These are phyloP conservation scores for Pyrus bretschneideri DNA, from an alignment of 306 rosid genomes.

Conservation along the genomic window DNA sequence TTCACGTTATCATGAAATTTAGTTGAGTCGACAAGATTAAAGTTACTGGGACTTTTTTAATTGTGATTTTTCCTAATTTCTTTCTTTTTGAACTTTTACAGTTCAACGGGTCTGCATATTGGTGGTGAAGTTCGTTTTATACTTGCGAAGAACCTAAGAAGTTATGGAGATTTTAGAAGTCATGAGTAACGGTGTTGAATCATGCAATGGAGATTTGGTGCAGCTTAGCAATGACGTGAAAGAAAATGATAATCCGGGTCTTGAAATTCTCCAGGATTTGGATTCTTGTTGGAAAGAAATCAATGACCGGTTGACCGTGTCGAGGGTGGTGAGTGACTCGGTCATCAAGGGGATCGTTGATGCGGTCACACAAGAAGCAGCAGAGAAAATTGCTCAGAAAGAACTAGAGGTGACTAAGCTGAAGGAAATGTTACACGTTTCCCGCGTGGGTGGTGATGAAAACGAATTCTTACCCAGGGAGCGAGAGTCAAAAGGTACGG, in stretches of 20 bases:
- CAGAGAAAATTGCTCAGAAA: conserved; percentile 60
- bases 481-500: conserved; percentile 3
- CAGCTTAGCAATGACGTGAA: conserved; percentile 19
- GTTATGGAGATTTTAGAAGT: conserved; percentile 29
- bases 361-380: conserved; percentile 63
- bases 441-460: conserved; percentile 21
- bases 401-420: conserved; percentile 56
- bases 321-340: conserved; percentile 85
- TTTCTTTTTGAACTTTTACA: not conserved
- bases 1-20: not conserved
- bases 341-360: conserved; percentile 71
- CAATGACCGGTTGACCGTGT: conserved; percentile 52
- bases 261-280: conserved; percentile 46
- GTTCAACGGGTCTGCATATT: not conserved
- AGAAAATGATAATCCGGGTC: conserved; percentile 37
- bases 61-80: not conserved
- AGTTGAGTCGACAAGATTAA: not conserved
- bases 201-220: conserved; percentile 14
- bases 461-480: too few relatives aligned
- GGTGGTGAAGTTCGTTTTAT: not conserved
- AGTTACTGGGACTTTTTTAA: not conserved
- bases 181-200: conserved; percentile 23
- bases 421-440: conserved; percentile 37
- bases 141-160: conserved; percentile 2
- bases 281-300: conserved; percentile 59